Conservation (phyloP, 495 filamentous ascomycete genomes). For the Halenospora varia region DNA sequence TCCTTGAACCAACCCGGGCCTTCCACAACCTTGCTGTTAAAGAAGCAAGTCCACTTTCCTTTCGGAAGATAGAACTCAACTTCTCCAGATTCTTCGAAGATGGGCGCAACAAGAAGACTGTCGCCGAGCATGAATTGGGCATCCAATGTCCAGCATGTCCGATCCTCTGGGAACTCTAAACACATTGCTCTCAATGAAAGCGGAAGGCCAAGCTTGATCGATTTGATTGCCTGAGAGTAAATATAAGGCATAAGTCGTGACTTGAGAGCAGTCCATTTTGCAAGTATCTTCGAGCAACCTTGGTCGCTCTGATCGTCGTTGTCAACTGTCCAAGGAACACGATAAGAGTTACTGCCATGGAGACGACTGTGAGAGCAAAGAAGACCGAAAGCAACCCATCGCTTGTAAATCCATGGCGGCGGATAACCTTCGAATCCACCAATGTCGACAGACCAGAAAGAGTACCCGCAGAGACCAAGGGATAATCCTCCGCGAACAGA, state of each 20-base stretch:
- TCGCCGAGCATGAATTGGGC: constrained; percentile 64
- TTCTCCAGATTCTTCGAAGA: constrained; percentile 54
- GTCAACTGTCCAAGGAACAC: constrained; percentile 69
- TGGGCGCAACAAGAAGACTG: constrained; percentile 53
- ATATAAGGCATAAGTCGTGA: constrained; percentile 62
- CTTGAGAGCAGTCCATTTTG: constrained; percentile 57
- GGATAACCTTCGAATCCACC: constrained; percentile 70
- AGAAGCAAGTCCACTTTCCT: constrained; percentile 49
- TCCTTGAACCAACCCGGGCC: constrained; percentile 43
- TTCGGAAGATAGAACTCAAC: constrained; percentile 61
- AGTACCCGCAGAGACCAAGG: constrained; percentile 61
- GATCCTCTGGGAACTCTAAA: constrained; percentile 60
- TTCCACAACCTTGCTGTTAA: constrained; percentile 21
- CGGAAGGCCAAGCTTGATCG: constrained; percentile 44
- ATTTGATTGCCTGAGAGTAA: constrained; percentile 46
- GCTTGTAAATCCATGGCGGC: constrained; percentile 66
- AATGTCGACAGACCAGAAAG: constrained; percentile 69
- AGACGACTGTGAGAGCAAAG: constrained; percentile 64
- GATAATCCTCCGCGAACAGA: constrained; percentile 64
- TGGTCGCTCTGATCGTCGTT: constrained; percentile 43
- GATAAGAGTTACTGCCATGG: constrained; percentile 63
- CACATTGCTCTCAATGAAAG: constrained; percentile 56
- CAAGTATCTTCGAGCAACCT: constrained; percentile 49
- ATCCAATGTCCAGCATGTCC: constrained; percentile 59
- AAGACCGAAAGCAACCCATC: constrained; percentile 71